Conservation (phyloP, 768 basidiomycete genomes). For the Vararia minispora region DNA sequence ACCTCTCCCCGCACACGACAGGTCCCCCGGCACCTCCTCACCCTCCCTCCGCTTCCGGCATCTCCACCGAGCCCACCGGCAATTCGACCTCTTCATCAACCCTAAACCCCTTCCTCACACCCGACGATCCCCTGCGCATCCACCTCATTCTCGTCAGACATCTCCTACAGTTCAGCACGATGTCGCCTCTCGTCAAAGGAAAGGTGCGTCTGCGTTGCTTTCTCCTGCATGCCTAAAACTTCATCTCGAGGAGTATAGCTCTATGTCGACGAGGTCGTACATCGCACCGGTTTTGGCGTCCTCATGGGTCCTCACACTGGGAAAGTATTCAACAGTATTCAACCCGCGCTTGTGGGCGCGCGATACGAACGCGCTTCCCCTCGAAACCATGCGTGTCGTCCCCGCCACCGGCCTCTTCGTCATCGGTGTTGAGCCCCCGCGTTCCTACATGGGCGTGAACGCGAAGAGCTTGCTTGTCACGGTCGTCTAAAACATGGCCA, state of each 20-base stretch:
- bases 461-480: slow-evolving; percentile 54
- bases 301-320: slow-evolving; percentile 62
- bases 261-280: slow-evolving; percentile 86
- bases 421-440: slow-evolving; percentile 85
- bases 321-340: slow-evolving; percentile 56
- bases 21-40: too few relatives aligned
- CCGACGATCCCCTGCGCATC: too few relatives aligned
- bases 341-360: slow-evolving; percentile 62
- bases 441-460: slow-evolving; percentile 72
- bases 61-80: too few relatives aligned
- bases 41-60: too few relatives aligned
- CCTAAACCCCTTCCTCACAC: too few relatives aligned
- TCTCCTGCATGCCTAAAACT: background rate
- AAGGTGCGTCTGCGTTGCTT: slow-evolving; percentile 34
- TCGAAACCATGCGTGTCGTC: slow-evolving; percentile 80
- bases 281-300: slow-evolving; percentile 62
- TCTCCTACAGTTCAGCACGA: slow-evolving; percentile 69
- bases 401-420: slow-evolving; percentile 87
- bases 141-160: too few relatives aligned
- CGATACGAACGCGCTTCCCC: slow-evolving; percentile 48
- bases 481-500: slow-evolving; percentile 73
- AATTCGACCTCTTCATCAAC: too few relatives aligned
- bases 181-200: slow-evolving; percentile 75
- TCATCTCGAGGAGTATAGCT: slow-evolving; percentile 34
- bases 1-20: too few relatives aligned